Conservation (phyloP, 176 grass and related monocot genomes). For the Saccharum officinarum region DNA sequence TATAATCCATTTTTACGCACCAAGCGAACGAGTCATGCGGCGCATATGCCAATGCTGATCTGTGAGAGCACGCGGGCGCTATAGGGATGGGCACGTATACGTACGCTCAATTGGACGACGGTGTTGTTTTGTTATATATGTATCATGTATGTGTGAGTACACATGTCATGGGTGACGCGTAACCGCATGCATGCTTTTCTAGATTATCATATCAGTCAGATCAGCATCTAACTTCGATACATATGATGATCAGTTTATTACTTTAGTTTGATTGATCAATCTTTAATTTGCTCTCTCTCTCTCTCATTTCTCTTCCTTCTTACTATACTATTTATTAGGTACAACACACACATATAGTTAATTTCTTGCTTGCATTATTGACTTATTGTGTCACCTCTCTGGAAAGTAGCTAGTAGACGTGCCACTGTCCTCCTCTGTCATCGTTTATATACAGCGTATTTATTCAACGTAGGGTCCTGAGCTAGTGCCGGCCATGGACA, state of each 20-base stretch:
- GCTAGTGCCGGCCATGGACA: no score
- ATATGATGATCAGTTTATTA: not conserved
- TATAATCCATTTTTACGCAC: not conserved
- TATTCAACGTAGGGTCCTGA: no score
- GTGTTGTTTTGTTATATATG: not conserved
- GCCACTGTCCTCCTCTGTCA: no score
- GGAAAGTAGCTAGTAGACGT: no score
- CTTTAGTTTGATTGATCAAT: not conserved
- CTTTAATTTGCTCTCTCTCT: not conserved
- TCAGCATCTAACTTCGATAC: not conserved
- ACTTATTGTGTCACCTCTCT: no score
- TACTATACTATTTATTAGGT: no score
- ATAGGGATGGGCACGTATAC: not conserved
- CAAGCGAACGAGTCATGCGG: not conserved
- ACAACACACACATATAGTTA: not conserved
- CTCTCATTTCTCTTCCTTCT: no score
- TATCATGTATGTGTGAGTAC: not conserved
- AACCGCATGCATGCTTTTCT: not conserved
- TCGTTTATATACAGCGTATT: no score
- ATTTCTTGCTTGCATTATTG: not conserved
- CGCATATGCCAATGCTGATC: not conserved
- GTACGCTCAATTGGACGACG: not conserved
- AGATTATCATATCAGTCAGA: not conserved
- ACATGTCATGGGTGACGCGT: not conserved
- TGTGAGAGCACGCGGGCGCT: not conserved